Base-by-base conservation (phyloP, 2,329 filamentous ascomycete genomes). In the Cordyceps sp. region DNA sequence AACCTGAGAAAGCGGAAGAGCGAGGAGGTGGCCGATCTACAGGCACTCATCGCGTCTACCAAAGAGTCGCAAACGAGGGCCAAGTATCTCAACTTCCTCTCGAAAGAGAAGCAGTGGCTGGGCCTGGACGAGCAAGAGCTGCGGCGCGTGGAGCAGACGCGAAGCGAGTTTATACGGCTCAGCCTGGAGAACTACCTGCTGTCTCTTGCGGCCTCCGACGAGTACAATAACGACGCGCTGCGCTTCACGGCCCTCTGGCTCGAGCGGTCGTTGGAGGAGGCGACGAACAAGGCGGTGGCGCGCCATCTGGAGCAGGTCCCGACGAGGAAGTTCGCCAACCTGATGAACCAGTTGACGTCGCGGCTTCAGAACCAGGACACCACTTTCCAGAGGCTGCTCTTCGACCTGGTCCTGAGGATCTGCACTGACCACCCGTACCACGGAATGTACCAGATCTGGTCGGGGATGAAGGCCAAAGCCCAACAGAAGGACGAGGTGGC, bases 271-370 rank as follows among this genome's bases (percentile, higher is more conserved):
- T 71, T 73, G n/a, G 78, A 79, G 36, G 62, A 73, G 5, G 64
- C 73, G 19, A 83, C 84, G 4, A 96, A 93, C 45, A 67, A 69
- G 29, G 77, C 82, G 2, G 85, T 93, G 15, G 62, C 61, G 34
- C 72, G 69, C 36, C 62, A 85, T 45, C 61, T 98, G 13, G 55
- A 61, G 4, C 64, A 71, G 32, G 88, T 96, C 1, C 79, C 88
- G 2, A 93, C 83, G 36, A 72, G 82, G 37, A 98, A 98, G 48
- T 93, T 99, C 49, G 88, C 85, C 2, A 60, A 79, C 4, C 61
- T 98, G 32, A 93, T 93, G 75, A 98, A 94, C 46, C 90, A 99
- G 52, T 67, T 98, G 21, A 88, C 86, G 6, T 98, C 92, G n/a
- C 76, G 90, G 7, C 60, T 98, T 6, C 74, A 93, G 37, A 72